phyloP scores from a whole-genome alignment of 2,329 filamentous ascomycete genomes.

The Neophaeococcomyces mojaviensis region DNA sequence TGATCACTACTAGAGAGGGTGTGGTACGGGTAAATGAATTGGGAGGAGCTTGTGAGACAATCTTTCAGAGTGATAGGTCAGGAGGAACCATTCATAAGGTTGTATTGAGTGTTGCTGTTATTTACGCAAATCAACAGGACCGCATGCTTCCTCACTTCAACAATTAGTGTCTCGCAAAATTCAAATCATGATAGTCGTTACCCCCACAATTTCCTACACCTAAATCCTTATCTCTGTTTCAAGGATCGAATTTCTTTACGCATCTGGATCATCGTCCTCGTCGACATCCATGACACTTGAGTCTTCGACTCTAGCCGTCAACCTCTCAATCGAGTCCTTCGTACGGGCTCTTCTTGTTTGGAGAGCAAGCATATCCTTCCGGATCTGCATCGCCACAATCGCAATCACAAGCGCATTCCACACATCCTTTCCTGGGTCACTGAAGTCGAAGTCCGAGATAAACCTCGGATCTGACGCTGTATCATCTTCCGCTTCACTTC shows the following conservation, averaged over 20 bases:
- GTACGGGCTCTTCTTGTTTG: neutral
- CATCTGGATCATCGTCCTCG: constrained; percentile 7
- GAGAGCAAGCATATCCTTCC: constrained; percentile 28
- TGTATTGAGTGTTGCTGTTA: no score
- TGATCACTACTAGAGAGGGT: no score
- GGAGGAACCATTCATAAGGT: no score
- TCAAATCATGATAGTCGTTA: no score
- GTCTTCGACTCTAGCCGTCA: constrained; percentile 2
- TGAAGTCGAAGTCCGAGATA: constrained; percentile 49
- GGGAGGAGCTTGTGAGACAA: no score
- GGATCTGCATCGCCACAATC: constrained; percentile 47
- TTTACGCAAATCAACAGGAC: no score
- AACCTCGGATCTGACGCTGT: constrained; percentile 26
- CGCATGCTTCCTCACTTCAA: no score
- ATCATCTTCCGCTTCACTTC: constrained; percentile 1
- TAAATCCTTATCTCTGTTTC: no score
- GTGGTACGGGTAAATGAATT: no score
- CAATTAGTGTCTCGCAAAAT: no score
- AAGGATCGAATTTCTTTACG: neutral
- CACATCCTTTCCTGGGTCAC: constrained; percentile 47
- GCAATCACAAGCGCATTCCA: constrained; percentile 54
- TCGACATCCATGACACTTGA: neutral
- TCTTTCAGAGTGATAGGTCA: no score
- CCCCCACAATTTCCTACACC: no score
- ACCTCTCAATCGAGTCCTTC: constrained; percentile 1